Percentiles rank a stretch among this genome's conserved stretches.
phyloP scores from a whole-genome alignment of 2,329 filamentous ascomycete genomes.

The Chaetomiaceae sp. region DNA sequence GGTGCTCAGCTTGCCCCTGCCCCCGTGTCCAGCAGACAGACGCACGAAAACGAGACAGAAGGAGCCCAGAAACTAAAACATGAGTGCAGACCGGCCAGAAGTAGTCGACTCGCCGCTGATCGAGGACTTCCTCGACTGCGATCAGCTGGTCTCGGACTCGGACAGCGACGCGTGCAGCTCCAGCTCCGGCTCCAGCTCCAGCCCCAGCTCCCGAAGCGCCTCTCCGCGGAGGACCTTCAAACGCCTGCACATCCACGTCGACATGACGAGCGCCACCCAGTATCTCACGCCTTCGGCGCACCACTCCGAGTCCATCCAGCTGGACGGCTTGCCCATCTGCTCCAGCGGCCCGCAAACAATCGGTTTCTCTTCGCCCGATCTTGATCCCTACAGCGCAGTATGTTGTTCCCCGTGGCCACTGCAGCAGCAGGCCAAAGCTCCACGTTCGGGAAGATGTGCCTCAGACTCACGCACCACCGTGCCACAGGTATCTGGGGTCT shows the following conservation, averaged over 20 bases:
- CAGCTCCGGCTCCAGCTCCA: too few relatives aligned
- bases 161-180: conserved; percentile 14
- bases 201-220: too few relatives aligned
- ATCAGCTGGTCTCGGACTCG: conserved; percentile 17
- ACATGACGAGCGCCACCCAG: conserved; percentile 24
- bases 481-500: conserved; percentile 27
- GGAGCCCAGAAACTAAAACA: conserved; percentile 12
- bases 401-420: conserved; percentile 2
- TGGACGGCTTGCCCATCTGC: conserved; percentile 20
- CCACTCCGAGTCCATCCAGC: conserved; percentile 15
- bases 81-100: conserved; percentile 19
- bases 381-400: conserved; percentile 24
- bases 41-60: neutral
- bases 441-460: too few relatives aligned
- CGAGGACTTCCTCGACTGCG: conserved; percentile 20
- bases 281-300: conserved; percentile 25
- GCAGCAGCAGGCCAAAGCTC: too few relatives aligned
- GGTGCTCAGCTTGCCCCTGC: neutral
- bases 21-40: neutral
- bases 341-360: conserved; percentile 17
- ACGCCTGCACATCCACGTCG: conserved; percentile 24
- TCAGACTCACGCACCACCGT: conserved; percentile 8
- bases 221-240: conserved; percentile 15
- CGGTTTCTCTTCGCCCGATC: conserved; percentile 19
- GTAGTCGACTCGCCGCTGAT: conserved; percentile 15